Base-by-base conservation (phyloP, 2,329 filamentous ascomycete species). In the Microcyclosporella mali region DNA sequence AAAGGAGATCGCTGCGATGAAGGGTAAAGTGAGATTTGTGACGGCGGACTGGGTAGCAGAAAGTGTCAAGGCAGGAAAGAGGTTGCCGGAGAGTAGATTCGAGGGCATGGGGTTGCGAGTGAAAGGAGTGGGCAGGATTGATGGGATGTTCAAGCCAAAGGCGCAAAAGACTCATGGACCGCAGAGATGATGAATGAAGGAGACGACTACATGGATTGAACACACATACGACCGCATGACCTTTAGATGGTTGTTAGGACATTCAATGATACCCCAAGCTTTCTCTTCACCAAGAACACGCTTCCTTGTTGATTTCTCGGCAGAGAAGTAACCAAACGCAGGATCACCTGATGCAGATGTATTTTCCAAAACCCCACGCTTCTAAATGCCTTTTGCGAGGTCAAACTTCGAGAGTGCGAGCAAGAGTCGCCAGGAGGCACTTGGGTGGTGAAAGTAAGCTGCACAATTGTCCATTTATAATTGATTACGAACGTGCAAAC, bases 41-140 rank as follows among this genome's bases (percentile, higher is more conserved):
- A 79, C 75, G 39, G 85, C 82, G 18, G 84, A 94, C 56, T 95
- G 88, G 87, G 79, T 86, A 4, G 66, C 94, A n/a, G 85, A 94
- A 60, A 89, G 87, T 61, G 73, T 95, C 53, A 85, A 83, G 53
- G 80, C 76, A 1, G 84, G 82, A 2, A 86, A 78, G 61, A 73
- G 88, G 42, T 70, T 94, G 32, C 73, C 84, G 0, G 89, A 95
- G 66, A 75, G 81, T 19, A 72, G 77, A 40, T 95, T 89, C 60
- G 73, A 78, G 27, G 75, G 72, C 33, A 61, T 85, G 51, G 80
- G 77, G 53, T 63, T 85, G 38, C 81, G 79, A 6, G 63, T 75
- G 0, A 76, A 72, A 52, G 72, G 75, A 3, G 84, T 88, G 61
- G 68, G 68, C 50, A 85, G 81, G 62, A 78, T 89, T 33, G 75